Evolutionary conservation across 106 monocot species (phyloP).

Genomic region (Chionographis japonica): DNA sequence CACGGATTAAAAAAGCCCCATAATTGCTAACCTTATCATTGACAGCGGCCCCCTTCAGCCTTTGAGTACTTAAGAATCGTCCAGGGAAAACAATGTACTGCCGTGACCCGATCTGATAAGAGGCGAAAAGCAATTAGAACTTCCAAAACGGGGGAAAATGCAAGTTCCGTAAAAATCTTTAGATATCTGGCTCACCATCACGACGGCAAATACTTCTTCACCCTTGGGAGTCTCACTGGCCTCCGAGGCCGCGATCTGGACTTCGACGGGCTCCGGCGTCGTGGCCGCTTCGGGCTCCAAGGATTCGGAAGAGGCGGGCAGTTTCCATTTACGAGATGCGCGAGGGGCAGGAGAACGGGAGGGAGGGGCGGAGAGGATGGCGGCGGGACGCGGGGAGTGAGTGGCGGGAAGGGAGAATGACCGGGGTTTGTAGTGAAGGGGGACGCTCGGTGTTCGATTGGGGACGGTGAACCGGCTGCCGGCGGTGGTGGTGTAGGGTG

Average conservation of each 20-base stretch:
- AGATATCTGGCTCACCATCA: slow-evolving; percentile 45
- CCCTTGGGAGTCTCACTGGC: slow-evolving; percentile 45
- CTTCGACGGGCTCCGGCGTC: slow-evolving; percentile 57
- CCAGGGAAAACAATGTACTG: slow-evolving; percentile 98
- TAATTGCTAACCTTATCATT: slow-evolving; percentile 66
- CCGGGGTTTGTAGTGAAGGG: slow-evolving; percentile 5
- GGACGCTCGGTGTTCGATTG: not conserved
- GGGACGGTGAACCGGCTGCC: not conserved
- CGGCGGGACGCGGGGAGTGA: slow-evolving; percentile 1
- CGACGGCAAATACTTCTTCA: slow-evolving; percentile 78
- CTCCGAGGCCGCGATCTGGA: slow-evolving; percentile 45
- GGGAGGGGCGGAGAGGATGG: not conserved
- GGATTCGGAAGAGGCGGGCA: slow-evolving; percentile 14
- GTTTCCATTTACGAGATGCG: slow-evolving; percentile 13
- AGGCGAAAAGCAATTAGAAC: not conserved
- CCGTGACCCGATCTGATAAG: slow-evolving; percentile 64
- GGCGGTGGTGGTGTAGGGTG: slow-evolving; percentile 1
- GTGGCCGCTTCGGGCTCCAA: slow-evolving; percentile 9
- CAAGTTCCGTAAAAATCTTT: too few relatives aligned
- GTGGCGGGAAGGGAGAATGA: slow-evolving; percentile 6
- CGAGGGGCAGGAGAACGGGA: not conserved
- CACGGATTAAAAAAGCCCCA: too few relatives aligned
- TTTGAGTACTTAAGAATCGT: slow-evolving; percentile 72
- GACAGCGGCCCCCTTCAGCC: slow-evolving; percentile 87
- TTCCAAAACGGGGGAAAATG: not conserved